Percentiles rank a stretch among this genome's conserved stretches.
phyloP scores from a whole-genome alignment of 805 yeast species.

The Candida rishiriensis region DNA sequence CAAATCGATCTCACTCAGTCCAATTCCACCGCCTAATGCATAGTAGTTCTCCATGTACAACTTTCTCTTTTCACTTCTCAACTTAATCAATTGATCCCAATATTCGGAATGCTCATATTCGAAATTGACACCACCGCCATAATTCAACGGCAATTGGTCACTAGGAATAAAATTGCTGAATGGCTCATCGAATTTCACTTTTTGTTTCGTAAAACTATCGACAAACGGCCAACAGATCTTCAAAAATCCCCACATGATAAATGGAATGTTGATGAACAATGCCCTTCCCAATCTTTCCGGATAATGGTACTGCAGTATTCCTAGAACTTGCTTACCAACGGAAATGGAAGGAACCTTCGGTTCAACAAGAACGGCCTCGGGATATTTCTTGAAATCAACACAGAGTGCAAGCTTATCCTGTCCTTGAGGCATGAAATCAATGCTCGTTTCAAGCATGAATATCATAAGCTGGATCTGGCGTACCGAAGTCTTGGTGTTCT shows the following conservation, averaged over 20 bases:
- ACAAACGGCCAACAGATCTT: constrained; percentile 94
- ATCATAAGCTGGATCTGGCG: constrained; percentile 93
- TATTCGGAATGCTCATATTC: constrained; percentile 75
- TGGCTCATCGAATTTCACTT: constrained; percentile 88
- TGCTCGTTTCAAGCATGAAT: constrained; percentile 86
- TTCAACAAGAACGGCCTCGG: constrained; percentile 35
- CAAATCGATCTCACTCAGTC: constrained; percentile 78
- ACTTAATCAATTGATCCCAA: constrained; percentile 69
- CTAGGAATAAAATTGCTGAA: constrained; percentile 76
- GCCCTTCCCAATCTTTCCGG: constrained; percentile 96
- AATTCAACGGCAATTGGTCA: constrained; percentile 73
- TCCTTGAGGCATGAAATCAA: constrained; percentile 92
- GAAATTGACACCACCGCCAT: constrained; percentile 84
- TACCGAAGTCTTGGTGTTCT: constrained; percentile 86
- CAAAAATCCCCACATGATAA: constrained; percentile 88
- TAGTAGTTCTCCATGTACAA: constrained; percentile 64
- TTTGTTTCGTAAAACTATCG: constrained; percentile 91
- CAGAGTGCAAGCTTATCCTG: constrained; percentile 89
- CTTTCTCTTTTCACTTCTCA: constrained; percentile 53
- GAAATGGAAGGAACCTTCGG: constrained; percentile 69
- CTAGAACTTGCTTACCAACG: constrained; percentile 84
- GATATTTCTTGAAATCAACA: constrained; percentile 87
- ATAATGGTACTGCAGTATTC: constrained; percentile 91
- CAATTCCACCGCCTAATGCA: constrained; percentile 66
- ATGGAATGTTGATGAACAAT: constrained; percentile 87